Conservation (phyloP, 202 grass and related monocot genomes). For the Thinopyrum obtusiflorum region DNA sequence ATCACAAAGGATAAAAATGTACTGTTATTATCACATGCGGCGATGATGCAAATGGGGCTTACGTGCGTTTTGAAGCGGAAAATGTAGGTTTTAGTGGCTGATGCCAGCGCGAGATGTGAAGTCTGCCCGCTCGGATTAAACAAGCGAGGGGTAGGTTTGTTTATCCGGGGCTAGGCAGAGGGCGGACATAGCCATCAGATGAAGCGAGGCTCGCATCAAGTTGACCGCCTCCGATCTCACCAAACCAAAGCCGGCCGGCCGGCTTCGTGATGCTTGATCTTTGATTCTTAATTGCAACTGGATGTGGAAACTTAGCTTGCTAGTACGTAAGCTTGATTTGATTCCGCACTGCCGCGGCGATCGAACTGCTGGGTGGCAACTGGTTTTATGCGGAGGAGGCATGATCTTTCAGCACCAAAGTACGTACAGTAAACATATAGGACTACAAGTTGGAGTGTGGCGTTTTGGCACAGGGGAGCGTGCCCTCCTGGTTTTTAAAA, state of each 20-base stretch:
- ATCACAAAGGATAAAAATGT: too few relatives aligned
- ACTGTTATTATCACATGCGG: too few relatives aligned
- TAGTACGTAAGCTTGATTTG: neutral
- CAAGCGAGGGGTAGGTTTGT: neutral
- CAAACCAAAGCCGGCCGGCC: slow-evolving; percentile 6
- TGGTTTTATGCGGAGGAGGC: neutral
- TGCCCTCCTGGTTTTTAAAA: too few relatives aligned
- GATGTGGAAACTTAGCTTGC: neutral
- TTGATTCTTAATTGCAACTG: slow-evolving; percentile 37
- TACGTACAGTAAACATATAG: neutral
- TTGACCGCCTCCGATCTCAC: slow-evolving; percentile 34
- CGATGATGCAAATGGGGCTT: slow-evolving; percentile 4
- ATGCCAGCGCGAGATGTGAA: slow-evolving; percentile 36
- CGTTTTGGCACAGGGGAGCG: too few relatives aligned
- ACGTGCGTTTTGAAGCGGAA: neutral
- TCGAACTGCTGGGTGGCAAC: neutral
- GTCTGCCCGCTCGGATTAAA: slow-evolving; percentile 13
- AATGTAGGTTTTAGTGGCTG: neutral
- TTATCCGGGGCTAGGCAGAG: neutral
- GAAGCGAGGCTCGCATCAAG: slow-evolving; percentile 25
- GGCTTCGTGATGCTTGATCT: neutral
- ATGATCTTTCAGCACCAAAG: neutral
- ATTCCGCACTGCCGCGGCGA: neutral
- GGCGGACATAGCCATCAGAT: slow-evolving; percentile 19
- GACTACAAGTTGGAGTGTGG: neutral